phyloP scores from a whole-genome alignment of 306 rosid genomes.

The Malus asiatica region DNA sequence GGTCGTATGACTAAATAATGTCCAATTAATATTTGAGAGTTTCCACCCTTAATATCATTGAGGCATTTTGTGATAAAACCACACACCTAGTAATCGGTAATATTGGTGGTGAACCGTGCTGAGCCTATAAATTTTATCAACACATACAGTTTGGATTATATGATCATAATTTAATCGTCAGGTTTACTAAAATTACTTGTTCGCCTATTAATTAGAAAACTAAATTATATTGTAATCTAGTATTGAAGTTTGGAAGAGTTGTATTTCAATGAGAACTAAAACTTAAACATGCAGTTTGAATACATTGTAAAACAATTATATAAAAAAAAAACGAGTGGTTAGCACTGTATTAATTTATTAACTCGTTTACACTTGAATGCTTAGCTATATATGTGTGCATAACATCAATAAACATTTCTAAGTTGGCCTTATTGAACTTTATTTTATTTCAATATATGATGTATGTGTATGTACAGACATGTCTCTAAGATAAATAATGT shows the following conservation, averaged over 20 bases:
- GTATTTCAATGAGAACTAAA: background rate
- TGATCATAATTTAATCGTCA: background rate
- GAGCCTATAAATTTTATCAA: too few species aligned
- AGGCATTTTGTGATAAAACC: too few species aligned
- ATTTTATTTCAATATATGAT: background rate
- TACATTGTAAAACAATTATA: background rate
- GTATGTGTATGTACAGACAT: background rate
- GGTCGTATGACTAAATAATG: too few species aligned
- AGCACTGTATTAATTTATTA: too few species aligned
- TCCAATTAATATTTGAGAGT: too few species aligned
- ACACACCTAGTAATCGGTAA: too few species aligned
- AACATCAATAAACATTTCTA: constrained; percentile 4
- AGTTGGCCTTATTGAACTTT: background rate
- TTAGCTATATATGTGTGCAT: background rate
- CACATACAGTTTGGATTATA: background rate
- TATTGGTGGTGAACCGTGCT: too few species aligned
- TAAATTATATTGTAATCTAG: background rate
- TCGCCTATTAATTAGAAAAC: background rate
- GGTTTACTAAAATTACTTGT: background rate
- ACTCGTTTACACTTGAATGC: background rate
- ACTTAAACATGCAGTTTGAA: background rate
- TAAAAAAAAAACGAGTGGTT: background rate
- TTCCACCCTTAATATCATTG: too few species aligned
- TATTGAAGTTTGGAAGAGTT: background rate
- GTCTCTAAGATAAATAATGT: background rate